phyloP scores from a whole-genome alignment of 2,329 filamentous ascomycete species.

The Xylaria sp. region DNA sequence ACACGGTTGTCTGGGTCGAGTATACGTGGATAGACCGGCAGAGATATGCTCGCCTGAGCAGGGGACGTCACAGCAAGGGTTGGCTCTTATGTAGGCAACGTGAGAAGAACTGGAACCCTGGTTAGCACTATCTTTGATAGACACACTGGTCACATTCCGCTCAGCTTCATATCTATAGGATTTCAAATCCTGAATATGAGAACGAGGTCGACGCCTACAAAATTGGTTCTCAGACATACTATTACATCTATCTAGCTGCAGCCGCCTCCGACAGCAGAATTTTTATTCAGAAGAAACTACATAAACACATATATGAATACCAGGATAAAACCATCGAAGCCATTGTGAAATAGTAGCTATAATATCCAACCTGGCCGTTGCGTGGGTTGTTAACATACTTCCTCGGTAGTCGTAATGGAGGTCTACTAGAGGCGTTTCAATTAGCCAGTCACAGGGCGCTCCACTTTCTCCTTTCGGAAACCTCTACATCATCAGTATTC shows the following conservation, averaged over 20 bases:
- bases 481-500: background rate
- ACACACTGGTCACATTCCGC: too few relatives aligned
- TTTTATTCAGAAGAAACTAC: too few relatives aligned
- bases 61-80: background rate
- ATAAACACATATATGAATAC: background rate
- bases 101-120: too few relatives aligned
- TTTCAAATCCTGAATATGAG: too few relatives aligned
- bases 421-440: background rate
- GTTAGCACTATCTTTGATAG: too few relatives aligned
- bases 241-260: too few relatives aligned
- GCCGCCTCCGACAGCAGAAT: too few relatives aligned
- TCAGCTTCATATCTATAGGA: too few relatives aligned
- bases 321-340: background rate
- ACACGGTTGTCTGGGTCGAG: background rate
- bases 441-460: background rate
- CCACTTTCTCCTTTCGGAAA: conserved; percentile 30
- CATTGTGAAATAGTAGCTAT: background rate
- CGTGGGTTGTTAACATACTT: too few relatives aligned
- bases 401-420: background rate
- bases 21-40: background rate
- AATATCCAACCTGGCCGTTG: background rate
- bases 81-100: background rate
- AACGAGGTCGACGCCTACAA: too few relatives aligned
- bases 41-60: background rate
- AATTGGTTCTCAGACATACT: too few relatives aligned